Base-by-base conservation (phyloP, 768 basidiomycete species). In the Boletus vermiculosoides region DNA sequence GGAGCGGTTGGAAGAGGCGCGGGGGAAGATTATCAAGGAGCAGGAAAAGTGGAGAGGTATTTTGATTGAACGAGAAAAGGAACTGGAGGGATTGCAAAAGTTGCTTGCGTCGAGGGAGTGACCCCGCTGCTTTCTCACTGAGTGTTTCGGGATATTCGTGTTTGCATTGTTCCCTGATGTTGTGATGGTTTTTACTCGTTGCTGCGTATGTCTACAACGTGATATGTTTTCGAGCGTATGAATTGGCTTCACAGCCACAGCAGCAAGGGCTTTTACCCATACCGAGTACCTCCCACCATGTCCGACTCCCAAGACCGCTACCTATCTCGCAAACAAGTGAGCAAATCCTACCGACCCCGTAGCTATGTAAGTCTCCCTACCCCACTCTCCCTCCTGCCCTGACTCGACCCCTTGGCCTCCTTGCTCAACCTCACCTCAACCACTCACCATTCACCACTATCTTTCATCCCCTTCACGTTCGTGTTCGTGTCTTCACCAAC, bases 21-120 rank as follows among this genome's bases (percentile, higher is more conserved):
- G 85, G 48, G 86, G 85, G 65, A 74, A 78, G 22, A 76, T 97
- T 39, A 67, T 89, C 39, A 81, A 80, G 20, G 89, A 96, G 78
- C 88, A 90, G 65, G 89, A 92, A 45, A 81, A 80, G 50, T 87
- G 86, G 84, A 78, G 84, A 40, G 73, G 66, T 33, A 79, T 77
- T 45, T 73, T 98, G 56, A 81, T 87, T 28, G 90, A 89, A 62
- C 86, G 85, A 64, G 95, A 98, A 72, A 88, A 86, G 61, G 94
- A 96, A 69, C 69, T 92, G 20, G 84, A 85, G 55, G 77, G 76
- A 56, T 67, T 94, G 37, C 86, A 90, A 70, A 85, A 83, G 58
- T 77, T 70, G 3, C 59, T 71, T 9, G 50, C 50, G n/a, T 48
- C 63, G 9, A 63, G 52, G 33, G 63, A 65, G 37, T 67, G 46